phyloP scores from a whole-genome alignment of 345 rosid species.

The Brassica juncea region DNA sequence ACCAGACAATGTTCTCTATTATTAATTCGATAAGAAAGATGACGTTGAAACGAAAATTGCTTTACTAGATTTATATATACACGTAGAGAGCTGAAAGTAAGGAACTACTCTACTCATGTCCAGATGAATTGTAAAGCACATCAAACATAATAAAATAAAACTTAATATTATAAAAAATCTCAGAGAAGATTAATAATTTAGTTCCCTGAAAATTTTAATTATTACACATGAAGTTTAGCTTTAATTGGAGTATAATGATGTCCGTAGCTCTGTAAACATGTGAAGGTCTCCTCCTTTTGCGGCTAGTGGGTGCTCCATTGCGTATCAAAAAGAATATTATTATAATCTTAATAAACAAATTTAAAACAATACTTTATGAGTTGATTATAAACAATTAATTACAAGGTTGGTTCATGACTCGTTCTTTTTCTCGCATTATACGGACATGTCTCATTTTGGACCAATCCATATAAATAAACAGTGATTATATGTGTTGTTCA shows the following conservation, averaged over 20 bases:
- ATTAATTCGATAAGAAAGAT: neutral
- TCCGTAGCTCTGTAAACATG: conserved; percentile 45
- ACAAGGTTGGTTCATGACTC: conserved; percentile 9
- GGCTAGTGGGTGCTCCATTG: conserved; percentile 47
- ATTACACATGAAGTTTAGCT: conserved; percentile 43
- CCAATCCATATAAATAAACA: conserved; percentile 13
- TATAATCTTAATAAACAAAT: conserved; percentile 6
- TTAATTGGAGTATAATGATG: conserved; percentile 48
- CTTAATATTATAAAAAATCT: neutral
- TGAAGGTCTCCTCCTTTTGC: conserved; percentile 45
- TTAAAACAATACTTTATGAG: neutral
- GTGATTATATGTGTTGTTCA: neutral
- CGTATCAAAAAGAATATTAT: conserved; percentile 37
- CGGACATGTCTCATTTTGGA: conserved; percentile 21
- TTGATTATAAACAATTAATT: neutral
- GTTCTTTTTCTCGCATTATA: conserved; percentile 26
- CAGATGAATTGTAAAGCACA: conserved; percentile 39
- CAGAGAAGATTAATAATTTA: conserved; percentile 16
- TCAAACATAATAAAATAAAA: conserved; percentile 8
- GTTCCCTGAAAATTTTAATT: conserved; percentile 14
- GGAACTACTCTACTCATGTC: conserved; percentile 35
- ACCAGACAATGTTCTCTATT: neutral
- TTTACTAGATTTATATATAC: conserved; percentile 8
- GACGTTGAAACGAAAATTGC: conserved; percentile 6
- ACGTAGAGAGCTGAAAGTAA: conserved; percentile 38